These are phyloP conservation scores for Eucalyptus pauciflora DNA, from an alignment of 345 rosid genomes.

Conservation along the genomic window DNA sequence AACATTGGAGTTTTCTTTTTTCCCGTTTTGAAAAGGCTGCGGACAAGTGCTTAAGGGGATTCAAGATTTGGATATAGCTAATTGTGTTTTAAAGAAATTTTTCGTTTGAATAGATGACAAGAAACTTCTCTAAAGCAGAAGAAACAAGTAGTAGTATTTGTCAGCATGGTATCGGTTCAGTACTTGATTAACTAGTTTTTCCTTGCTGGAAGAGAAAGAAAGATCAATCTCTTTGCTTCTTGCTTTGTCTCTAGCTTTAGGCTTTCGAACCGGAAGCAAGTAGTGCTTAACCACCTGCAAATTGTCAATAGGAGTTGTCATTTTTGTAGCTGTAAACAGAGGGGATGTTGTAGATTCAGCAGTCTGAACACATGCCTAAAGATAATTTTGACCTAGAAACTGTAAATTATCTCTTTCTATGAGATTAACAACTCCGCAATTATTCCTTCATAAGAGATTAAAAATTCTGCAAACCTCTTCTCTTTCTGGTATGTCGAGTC, in stretches of 20 bases:
- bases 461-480: neutral
- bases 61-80: neutral
- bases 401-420: neutral
- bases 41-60: neutral
- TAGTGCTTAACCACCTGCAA: neutral
- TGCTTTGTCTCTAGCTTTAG: neutral
- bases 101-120: neutral
- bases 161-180: neutral
- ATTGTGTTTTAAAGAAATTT: neutral
- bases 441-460: neutral
- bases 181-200: neutral
- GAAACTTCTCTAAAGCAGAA: neutral
- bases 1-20: neutral
- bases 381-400: neutral
- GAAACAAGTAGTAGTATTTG: neutral
- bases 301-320: neutral
- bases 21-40: neutral
- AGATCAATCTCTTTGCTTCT: neutral
- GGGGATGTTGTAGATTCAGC: neutral
- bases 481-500: neutral
- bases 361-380: neutral
- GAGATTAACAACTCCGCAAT: neutral
- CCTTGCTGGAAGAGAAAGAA: neutral
- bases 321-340: neutral
- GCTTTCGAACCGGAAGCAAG: neutral